Evolutionary conservation across 257 asterid species (phyloP).

Genomic region (Anisodus tanguticus): DNA sequence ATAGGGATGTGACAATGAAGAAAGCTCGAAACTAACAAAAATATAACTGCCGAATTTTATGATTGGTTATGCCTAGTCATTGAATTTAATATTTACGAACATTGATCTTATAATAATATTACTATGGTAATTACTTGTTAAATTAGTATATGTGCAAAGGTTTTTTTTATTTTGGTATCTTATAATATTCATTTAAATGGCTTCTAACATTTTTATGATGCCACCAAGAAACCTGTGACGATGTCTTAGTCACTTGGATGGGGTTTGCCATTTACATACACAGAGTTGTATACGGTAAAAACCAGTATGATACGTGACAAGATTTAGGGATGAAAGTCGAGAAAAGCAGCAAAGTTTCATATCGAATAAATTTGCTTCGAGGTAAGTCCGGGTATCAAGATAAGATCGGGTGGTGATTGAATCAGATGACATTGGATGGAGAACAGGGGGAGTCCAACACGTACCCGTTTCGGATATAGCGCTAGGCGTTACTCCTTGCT

Average conservation of each 20-base stretch:
- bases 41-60: neutral
- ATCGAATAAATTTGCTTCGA: too few species aligned
- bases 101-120: too few species aligned
- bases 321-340: too few species aligned
- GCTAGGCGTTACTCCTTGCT: too few species aligned
- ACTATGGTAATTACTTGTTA: neutral
- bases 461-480: too few species aligned
- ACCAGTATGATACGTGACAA: too few species aligned
- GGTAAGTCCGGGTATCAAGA: too few species aligned
- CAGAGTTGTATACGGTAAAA: too few species aligned
- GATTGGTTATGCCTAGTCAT: neutral
- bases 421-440: too few species aligned
- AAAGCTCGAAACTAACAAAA: neutral
- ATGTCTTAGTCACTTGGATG: neutral
- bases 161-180: neutral
- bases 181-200: neutral
- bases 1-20: neutral
- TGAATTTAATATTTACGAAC: neutral
- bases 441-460: too few species aligned
- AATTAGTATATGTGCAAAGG: neutral
- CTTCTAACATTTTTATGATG: neutral
- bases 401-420: too few species aligned
- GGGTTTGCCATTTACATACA: neutral
- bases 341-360: too few species aligned
- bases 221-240: neutral